Conservation (phyloP, 2,329 filamentous ascomycete genomes). For the Sclerotinia minor region DNA sequence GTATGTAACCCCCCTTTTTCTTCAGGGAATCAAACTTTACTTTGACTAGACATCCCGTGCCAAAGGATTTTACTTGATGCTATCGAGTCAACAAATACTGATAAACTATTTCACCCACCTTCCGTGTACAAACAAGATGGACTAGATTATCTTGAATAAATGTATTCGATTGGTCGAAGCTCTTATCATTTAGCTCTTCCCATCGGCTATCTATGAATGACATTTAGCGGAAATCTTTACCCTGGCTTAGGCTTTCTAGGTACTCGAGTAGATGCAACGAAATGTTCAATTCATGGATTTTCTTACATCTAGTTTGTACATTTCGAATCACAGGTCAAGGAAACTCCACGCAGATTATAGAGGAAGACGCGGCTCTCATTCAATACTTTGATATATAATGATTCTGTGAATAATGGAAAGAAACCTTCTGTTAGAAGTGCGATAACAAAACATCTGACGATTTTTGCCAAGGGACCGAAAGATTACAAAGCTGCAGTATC, state of each 20-base stretch:
- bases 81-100: slow-evolving; percentile 18
- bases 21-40: neutral
- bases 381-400: slow-evolving; percentile 6
- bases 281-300: slow-evolving; percentile 12
- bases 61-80: slow-evolving; percentile 17
- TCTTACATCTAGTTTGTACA: slow-evolving; percentile 2
- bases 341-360: slow-evolving; percentile 9
- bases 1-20: neutral
- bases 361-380: slow-evolving; percentile 21
- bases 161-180: slow-evolving; percentile 29
- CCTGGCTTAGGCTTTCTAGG: neutral
- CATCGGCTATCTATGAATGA: slow-evolving; percentile 17
- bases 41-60: neutral
- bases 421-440: neutral
- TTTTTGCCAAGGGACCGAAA: slow-evolving; percentile 10
- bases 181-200: slow-evolving; percentile 30
- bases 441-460: slow-evolving; percentile 17
- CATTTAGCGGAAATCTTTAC: slow-evolving; percentile 8
- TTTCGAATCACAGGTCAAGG: neutral
- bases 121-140: neutral
- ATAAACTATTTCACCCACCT: slow-evolving; percentile 9
- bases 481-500: slow-evolving; percentile 11
- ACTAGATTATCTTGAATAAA: neutral
- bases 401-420: neutral
- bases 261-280: too few species aligned